Base-by-base conservation (phyloP, 2,329 filamentous ascomycete species). In the Polytolypa hystricis region DNA sequence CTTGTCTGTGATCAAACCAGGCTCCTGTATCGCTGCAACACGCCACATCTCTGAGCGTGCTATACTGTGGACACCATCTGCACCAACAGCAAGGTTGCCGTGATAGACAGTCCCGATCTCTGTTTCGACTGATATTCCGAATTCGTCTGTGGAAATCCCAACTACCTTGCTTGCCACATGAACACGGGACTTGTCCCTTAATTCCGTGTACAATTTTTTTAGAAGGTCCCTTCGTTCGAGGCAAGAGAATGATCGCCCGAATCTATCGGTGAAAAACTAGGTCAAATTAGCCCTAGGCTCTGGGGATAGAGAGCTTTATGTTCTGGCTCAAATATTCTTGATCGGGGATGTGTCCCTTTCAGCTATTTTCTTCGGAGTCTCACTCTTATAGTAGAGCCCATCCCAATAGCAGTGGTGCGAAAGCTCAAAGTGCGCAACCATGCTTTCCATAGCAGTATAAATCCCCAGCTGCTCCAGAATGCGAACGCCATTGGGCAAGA, bases 381-480 rank as follows among this genome's bases (percentile, higher is more conserved):
- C 21, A 7, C 21, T 25, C 21, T n/a, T n/a, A 2, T 44, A 41
- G n/a, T 58, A 60, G 15, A 28, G 11, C 11, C 20, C 11, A 21
- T 29, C 16, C 5, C 33, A 23, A 14, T 16, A 26, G 9, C 25
- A 17, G 17, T 29, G 11, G 10, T 17, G 16, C 14, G 27, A 15
- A 17, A n/a, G 10, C 3, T 21, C n/a, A 12, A 29, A 15, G 5
- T 9, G 20, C 10, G 2, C 3, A 11, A 50, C 43, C 16, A 21
- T 7, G 4, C 37, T 35, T 16, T 43, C 20, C 15, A 37, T 5
- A n/a, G 26, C 42, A 7, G 60, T 51, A 17, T 45, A 62, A 25
- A 57, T 42, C 1, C 66, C 69, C 0, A 74, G 47, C 47, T 75
- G 71, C 34, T 73, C 69, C 0, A 73, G 47, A 5, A 74, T 64